phyloP scores from a whole-genome alignment of 805 yeast genomes.

The Deakozyma indianensis region DNA sequence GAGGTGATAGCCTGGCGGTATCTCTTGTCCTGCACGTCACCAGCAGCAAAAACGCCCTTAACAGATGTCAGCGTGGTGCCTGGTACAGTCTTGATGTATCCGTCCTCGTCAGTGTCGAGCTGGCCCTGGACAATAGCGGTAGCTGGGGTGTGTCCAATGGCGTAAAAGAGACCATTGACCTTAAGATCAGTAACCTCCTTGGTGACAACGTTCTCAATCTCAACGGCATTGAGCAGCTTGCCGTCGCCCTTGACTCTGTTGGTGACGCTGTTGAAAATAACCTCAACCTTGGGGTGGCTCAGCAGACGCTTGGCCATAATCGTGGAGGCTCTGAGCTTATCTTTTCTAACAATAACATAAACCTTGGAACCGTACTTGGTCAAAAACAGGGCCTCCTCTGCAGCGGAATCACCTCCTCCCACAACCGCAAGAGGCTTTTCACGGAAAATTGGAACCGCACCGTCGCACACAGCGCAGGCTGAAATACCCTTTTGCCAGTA shows the following conservation, averaged over 20 bases:
- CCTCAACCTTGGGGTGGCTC: conserved; percentile 77
- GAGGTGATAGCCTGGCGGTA: conserved; percentile 99
- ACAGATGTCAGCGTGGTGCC: conserved; percentile 80
- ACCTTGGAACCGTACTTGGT: conserved; percentile 98
- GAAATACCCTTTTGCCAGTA: conserved; percentile 99
- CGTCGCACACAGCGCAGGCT: conserved; percentile 99
- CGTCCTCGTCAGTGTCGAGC: conserved; percentile 71
- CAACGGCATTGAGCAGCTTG: conserved; percentile 52
- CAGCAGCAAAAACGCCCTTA: conserved; percentile 93
- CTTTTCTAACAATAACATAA: conserved; percentile 84
- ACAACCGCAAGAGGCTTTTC: conserved; percentile 94
- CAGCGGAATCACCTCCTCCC: conserved; percentile 99
- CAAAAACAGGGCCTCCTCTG: conserved; percentile 94
- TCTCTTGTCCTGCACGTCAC: conserved; percentile 94
- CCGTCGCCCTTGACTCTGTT: conserved; percentile 91
- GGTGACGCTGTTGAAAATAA: conserved; percentile 74
- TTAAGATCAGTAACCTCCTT: conserved; percentile 52
- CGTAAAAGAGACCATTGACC: conserved; percentile 90
- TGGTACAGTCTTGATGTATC: conserved; percentile 80
- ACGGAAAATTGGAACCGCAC: conserved; percentile 98
- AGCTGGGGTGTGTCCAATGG: conserved; percentile 96
- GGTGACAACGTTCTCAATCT: conserved; percentile 57
- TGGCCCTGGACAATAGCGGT: conserved; percentile 67
- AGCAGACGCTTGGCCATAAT: conserved; percentile 93
- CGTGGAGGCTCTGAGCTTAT: conserved; percentile 83